Evolutionary conservation across 441 rosid species (phyloP), one percentile per base, ranked within the genome.

Genomic region (Corymbia calophylla): DNA sequence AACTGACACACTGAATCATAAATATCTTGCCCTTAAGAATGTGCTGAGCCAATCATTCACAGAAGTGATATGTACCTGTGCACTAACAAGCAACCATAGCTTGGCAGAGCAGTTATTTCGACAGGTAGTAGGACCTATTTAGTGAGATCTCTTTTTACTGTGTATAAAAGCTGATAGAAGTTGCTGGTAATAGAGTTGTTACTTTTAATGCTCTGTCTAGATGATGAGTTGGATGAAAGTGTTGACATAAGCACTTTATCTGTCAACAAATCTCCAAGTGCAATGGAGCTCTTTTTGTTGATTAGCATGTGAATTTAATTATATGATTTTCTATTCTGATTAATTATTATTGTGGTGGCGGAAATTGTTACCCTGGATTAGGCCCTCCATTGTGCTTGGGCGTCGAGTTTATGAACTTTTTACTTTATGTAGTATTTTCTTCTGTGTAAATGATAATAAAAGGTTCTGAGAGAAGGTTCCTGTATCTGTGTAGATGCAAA

Each of bases 81-180:
- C 95, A 62, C 93, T 88, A 90, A 90, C 93, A 90, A 90, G 90
- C 90, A 92, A 95, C 91, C 88, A 91, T 91, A 92, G 86, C 90
- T 92, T 97, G 87, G 99, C 98, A 10, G 94, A 97, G 91, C 93
- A 94, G 92, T 94, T 97, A 90, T 93, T 96, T 94, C 84, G 91
- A 80, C 99, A 95, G 99, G 99, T 96, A 90, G 90, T 89, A 87
- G n/a, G n/a, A 88, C 23, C 27, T 87, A 8, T 23, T 80, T 87
- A 54, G n/a, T 56, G 81, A 29, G 70, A 55, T 56, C 47, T 19
- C 55, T 89, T 88, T 49, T 64, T 66, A 25, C 90, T 80, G 4
- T 86, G 80, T 51, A 51, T 56, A 88, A 47, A 68, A 39, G 27
- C 39, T 68, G 47, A 27, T n/a, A 29, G 54, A 88, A 77, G 58